Evolutionary conservation across 2,329 filamentous ascomycete genomes (phyloP), one percentile per base, ranked within the genome.

Genomic region (Pseudopyricularia javanii): DNA sequence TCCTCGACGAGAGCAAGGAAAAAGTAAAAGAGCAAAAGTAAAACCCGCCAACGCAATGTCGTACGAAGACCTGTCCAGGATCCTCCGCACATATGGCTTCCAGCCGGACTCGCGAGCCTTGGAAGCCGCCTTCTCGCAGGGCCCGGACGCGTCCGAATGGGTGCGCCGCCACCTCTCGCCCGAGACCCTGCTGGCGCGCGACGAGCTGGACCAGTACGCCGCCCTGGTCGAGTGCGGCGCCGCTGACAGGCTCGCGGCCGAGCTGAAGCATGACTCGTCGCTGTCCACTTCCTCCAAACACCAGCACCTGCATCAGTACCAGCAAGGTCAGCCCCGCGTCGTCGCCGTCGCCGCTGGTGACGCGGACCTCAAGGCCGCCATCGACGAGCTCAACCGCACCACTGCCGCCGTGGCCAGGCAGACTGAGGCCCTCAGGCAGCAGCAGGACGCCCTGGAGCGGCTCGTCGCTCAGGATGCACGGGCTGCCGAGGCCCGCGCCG

Each of bases 351-450:
- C 73, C 76, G 5, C 64, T 85, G 47, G 67, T 14, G 82, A 86
- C 54, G 68, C 75, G 26, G 81, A 86, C 51, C 69, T 88, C 53
- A 71, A 72, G 52, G 65, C 70, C 40, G 84, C 85, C 15, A 80
- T 86, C 50, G 73, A 76, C 3, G 78, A 84, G 52, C 70, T 89
- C n/a, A 74, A 78, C 55, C 71, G 71, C 35, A 86, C 84, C 1
- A 87, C 85, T 1, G 74, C 74, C 17, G 75, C 74, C 17, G 85
- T 88, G 28, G 73, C 78, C 56, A 76, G 77, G 63, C 84, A 88
- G 61, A 82, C 75, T 28, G 78, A 81, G 60, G 70, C 75, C 0
- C 63, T 88, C 17, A 74, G 75, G 53, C 71, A 75, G 50, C 84
- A 88, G 63, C 78, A 80, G 55, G 75, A 79, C 58, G 81, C 82